Base-by-base conservation (phyloP, 108 stramenopile species). In the Cyclotella cryptica region DNA sequence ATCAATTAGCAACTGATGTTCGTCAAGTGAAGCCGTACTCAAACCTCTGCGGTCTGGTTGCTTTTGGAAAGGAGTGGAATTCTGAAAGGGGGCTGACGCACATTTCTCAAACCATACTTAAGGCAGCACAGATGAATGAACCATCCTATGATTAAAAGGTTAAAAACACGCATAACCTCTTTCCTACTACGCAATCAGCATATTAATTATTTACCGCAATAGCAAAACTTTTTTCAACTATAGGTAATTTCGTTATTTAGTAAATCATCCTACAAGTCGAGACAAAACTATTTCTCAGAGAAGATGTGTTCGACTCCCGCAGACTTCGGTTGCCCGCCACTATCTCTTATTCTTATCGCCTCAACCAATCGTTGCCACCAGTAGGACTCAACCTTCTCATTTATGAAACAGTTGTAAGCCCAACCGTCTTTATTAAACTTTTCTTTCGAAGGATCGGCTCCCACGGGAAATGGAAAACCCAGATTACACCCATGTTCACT, bases 401-500 rank as follows among this genome's bases (percentile, higher is more conserved):
- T 92, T 46, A 93, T 74, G 49, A 85, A 93, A 65, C 94, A 95
- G 67, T 95, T 95, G 82, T 84, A 94, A 60, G 79, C 85, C 86
- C 86, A 87, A 2, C 90, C 90, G 30, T 87, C 73, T 19, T 64
- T 29, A 9, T 43, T 60, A 51, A 61, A 86, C 66, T 58, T 72
- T 67, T 60, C 44, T 19, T 41, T 41, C n/a, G 51, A 57, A 54
- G 75, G 39, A 26, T 74, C 55, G 43, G 60, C 52, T 60, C 85
- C 90, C 17, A 83, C 80, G 6, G 91, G 91, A 59, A 72, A 87
- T 29, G 91, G 89, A 68, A 85, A 86, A 11, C 91, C 91, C 27
- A 92, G 74, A 24, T 78, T 77, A 47, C 91, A 92, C 27, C 53
- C 72, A 1, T 41, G 54, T 26, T 88, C 82, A 5, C 54, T 40